Conservation (phyloP, 257 asterid genomes). For the Cinchona pubescens region DNA sequence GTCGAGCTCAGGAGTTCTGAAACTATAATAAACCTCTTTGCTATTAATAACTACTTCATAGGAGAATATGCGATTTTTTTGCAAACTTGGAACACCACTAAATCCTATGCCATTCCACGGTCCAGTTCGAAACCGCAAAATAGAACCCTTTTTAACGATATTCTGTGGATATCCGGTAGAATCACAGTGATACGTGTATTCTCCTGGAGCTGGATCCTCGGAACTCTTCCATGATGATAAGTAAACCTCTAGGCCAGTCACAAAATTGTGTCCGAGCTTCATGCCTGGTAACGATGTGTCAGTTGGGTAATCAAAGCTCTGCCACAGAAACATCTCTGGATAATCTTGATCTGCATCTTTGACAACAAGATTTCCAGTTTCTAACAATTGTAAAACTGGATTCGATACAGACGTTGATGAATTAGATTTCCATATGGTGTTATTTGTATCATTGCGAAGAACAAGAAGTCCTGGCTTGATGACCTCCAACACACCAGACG, state of each 20-base stretch:
- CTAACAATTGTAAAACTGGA: constrained; percentile 37
- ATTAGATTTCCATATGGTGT: constrained; percentile 39
- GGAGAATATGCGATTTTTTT: constrained; percentile 9
- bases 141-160: constrained; percentile 6
- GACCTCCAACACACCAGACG: constrained; percentile 26
- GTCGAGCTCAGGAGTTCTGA: constrained; percentile 11
- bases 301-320: constrained; percentile 45
- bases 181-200: constrained; percentile 16
- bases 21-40: constrained; percentile 21
- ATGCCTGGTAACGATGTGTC: constrained; percentile 43
- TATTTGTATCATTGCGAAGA: constrained; percentile 20
- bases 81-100: constrained; percentile 27
- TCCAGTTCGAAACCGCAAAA: constrained; percentile 25
- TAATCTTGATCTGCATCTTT: constrained; percentile 25
- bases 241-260: constrained; percentile 21
- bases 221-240: constrained; percentile 34
- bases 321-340: constrained; percentile 34
- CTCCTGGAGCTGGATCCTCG: constrained; percentile 38
- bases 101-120: constrained; percentile 41
- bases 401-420: constrained; percentile 11
- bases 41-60: constrained; percentile 21
- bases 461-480: constrained; percentile 23
- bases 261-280: constrained; percentile 39
- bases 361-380: constrained; percentile 44
- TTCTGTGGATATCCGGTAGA: constrained; percentile 36